Conservation (phyloP, 2,329 filamentous ascomycete genomes). For the Monosporascus sp. region DNA sequence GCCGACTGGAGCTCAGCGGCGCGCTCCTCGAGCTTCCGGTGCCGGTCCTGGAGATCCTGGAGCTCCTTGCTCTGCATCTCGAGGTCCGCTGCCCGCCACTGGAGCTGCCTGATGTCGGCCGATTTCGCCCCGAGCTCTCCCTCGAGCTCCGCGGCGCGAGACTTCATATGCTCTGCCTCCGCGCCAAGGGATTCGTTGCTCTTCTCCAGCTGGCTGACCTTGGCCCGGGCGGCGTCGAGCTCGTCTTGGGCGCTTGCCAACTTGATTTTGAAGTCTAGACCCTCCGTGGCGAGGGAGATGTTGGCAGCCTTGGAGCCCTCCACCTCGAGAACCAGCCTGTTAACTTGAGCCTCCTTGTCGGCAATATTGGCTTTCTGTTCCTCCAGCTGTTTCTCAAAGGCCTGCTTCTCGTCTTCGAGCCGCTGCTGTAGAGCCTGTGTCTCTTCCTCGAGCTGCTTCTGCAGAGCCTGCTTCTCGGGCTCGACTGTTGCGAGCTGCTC, state of each 20-base stretch:
- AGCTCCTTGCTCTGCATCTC: constrained; percentile 15
- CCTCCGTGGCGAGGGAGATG: constrained; percentile 20
- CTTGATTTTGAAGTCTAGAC: constrained; percentile 16
- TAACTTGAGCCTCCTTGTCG: constrained; percentile 21
- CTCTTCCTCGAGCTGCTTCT: constrained; percentile 2
- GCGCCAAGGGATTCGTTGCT: constrained; percentile 16
- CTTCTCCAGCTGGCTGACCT: constrained; percentile 16
- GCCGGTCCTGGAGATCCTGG: constrained; percentile 21
- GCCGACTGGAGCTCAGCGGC: constrained; percentile 10
- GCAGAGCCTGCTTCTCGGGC: constrained; percentile 5
- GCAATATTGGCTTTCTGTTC: constrained; percentile 17
- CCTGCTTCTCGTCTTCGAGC: constrained; percentile 13
- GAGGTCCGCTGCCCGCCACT: constrained; percentile 7
- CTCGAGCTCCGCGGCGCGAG: constrained; percentile 7
- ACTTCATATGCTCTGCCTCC: constrained; percentile 20
- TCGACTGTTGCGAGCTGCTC: constrained; percentile 10
- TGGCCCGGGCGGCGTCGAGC: constrained; percentile 14
- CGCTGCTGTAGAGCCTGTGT: constrained; percentile 11
- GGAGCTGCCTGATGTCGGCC: background rate
- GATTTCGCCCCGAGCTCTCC: background rate
- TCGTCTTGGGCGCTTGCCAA: constrained; percentile 16
- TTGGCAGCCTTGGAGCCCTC: constrained; percentile 25
- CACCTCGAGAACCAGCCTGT: constrained; percentile 20
- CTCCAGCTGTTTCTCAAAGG: constrained; percentile 16
- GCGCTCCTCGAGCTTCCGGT: constrained; percentile 16